A percentile compares a stretch with the other conserved stretches of the same genome.
phyloP scores from a whole-genome alignment of 2,329 filamentous ascomycete genomes.

The Aureobasidium sp. region DNA sequence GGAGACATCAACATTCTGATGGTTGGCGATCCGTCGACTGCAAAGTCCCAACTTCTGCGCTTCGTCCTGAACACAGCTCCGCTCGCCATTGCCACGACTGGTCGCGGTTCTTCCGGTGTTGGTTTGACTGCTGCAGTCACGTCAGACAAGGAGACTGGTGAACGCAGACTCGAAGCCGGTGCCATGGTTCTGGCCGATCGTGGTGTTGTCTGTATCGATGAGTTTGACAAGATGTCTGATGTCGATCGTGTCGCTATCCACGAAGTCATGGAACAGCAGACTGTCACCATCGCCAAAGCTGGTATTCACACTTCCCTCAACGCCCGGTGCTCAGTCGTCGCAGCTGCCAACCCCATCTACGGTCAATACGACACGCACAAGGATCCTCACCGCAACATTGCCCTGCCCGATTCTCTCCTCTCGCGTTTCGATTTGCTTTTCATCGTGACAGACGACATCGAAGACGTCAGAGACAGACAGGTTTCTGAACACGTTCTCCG shows the following conservation, averaged over 20 bases:
- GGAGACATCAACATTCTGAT: constrained; percentile 99
- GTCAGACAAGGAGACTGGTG: constrained; percentile 92
- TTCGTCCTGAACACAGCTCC: constrained; percentile 97
- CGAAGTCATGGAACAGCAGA: constrained; percentile 99
- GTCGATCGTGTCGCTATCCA: constrained; percentile 96
- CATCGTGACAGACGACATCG: constrained; percentile 95
- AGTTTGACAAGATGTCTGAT: constrained; percentile 99
- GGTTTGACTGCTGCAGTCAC: constrained; percentile 96
- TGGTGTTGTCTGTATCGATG: constrained; percentile 96
- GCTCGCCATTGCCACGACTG: constrained; percentile 91
- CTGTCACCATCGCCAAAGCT: constrained; percentile 96
- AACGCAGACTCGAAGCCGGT: constrained; percentile 87
- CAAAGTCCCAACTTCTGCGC: constrained; percentile 93
- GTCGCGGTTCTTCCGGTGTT: constrained; percentile 87
- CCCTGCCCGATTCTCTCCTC: constrained; percentile 86
- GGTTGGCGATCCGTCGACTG: constrained; percentile 97
- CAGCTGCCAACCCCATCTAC: constrained; percentile 94
- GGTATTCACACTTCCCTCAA: constrained; percentile 97
- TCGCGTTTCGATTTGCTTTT: constrained; percentile 98
- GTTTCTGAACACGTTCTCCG: constrained; percentile 94
- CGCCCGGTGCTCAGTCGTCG: constrained; percentile 90
- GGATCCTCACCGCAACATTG: constrained; percentile 97
- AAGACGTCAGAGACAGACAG: constrained; percentile 81
- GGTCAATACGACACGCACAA: constrained; percentile 98
- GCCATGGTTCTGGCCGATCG: constrained; percentile 98